Evolutionary conservation across 345 rosid genomes (phyloP), one percentile per base, ranked within the genome.

Genomic region (Salix dunnii): DNA sequence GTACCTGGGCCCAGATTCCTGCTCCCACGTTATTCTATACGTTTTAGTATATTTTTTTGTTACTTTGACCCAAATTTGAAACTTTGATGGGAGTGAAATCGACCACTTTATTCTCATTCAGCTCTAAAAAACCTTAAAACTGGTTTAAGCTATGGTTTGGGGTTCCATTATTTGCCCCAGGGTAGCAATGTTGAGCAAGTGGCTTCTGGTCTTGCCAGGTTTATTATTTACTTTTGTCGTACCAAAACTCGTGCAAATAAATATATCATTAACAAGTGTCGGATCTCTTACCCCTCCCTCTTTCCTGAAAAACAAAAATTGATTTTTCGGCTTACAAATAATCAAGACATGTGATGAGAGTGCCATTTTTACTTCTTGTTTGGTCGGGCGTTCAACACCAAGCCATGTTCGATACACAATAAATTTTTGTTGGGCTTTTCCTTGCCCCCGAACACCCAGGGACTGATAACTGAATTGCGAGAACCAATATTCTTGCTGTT

Each of bases 11-110:
- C 48, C 27, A 9, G 35, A 5, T 75, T 35, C 36, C n/a, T 49
- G 51, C 67, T 23, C 71, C 49, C 77, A 31, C 33, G 51, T 63
- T 55, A 13, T 7, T 66, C n/a, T 14, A 33, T 12, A 30, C 46
- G 1, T 43, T 36, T 53, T 21, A n/a, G 25, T 20, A 42, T 42
- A 40, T 35, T n/a, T 10, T 53, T 9, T 17, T 43, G 33, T 51
- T 60, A 28, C 25, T 31, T 69, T 30, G 21, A 27, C 36, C 40
- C 51, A 35, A 17, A 43, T 70, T 70, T 36, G 48, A 49, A 40
- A 48, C 75, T 48, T 48, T 61, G 70, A 62, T 62, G 75, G 58
- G 25, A 61, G 16, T 76, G 69, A 60, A 68, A 68, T 38, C 25
- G 63, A 12, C 63, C 63, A 10, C 27, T 10, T 16, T 58, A 23